Conservation (phyloP, 768 basidiomycete species). For the Tylopilus sp. region DNA sequence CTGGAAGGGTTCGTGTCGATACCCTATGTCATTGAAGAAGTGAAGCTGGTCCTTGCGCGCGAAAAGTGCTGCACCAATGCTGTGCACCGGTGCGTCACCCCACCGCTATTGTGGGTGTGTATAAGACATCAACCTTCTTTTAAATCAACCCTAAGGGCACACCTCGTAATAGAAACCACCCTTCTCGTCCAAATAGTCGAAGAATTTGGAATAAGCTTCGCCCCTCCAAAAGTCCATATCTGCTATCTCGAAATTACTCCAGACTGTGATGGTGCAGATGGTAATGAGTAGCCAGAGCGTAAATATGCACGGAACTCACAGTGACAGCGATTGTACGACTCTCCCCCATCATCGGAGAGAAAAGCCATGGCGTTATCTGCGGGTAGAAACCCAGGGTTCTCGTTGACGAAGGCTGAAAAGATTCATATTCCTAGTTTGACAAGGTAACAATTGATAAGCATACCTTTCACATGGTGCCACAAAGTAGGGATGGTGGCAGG, state of each 20-base stretch:
- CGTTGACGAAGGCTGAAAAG: constrained; percentile 60
- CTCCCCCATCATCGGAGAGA: constrained; percentile 65
- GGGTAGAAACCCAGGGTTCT: constrained; percentile 59
- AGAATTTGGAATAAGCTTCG: constrained; percentile 81
- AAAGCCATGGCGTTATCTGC: constrained; percentile 69
- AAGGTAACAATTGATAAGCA: neutral
- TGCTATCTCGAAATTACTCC: constrained; percentile 81
- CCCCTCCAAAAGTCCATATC: constrained; percentile 86
- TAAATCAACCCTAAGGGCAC: constrained; percentile 6
- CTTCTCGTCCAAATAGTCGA: constrained; percentile 72
- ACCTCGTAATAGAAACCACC: constrained; percentile 95
- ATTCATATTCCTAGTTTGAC: neutral
- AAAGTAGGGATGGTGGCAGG: constrained; percentile 75
- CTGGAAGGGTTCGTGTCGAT: constrained; percentile 76
- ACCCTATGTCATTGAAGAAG: constrained; percentile 85
- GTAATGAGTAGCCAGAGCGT: neutral
- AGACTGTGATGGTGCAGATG: constrained; percentile 44
- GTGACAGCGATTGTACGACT: constrained; percentile 75
- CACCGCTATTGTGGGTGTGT: constrained; percentile 52
- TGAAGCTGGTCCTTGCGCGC: constrained; percentile 72
- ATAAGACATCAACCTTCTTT: neutral
- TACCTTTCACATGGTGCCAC: constrained; percentile 74
- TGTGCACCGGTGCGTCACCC: constrained; percentile 89
- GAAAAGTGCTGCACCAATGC: constrained; percentile 77
- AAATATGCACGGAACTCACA: constrained; percentile 45